These are phyloP conservation scores for Lasiosphaeria hispida DNA, from an alignment of 495 filamentous ascomycete species.

Conservation along the genomic window DNA sequence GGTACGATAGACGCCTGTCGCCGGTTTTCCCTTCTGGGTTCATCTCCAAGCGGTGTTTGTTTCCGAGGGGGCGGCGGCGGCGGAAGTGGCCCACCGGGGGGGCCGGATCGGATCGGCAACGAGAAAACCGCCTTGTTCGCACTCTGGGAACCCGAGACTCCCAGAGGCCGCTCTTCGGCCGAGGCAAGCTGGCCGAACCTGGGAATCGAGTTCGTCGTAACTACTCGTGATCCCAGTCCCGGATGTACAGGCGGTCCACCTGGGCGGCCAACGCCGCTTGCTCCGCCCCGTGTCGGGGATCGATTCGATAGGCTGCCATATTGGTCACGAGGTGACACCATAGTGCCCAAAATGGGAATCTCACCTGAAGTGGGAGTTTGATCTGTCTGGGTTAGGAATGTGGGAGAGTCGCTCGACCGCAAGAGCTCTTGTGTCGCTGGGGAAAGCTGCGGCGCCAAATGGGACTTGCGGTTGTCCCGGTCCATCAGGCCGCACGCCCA, in stretches of 20 bases:
- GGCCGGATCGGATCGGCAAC: slow-evolving; percentile 48
- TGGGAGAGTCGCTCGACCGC: slow-evolving; percentile 52
- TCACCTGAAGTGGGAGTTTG: slow-evolving; percentile 64
- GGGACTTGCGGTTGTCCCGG: slow-evolving; percentile 85
- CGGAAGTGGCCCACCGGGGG: slow-evolving; percentile 41
- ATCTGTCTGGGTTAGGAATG: slow-evolving; percentile 31
- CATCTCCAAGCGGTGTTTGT: slow-evolving; percentile 26
- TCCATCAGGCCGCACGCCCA: slow-evolving; percentile 93
- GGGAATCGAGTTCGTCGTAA: slow-evolving; percentile 45
- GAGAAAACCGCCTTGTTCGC: slow-evolving; percentile 40
- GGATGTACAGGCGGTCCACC: slow-evolving; percentile 48
- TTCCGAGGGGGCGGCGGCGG: slow-evolving; percentile 44
- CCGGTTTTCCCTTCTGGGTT: slow-evolving; percentile 19
- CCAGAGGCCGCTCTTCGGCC: slow-evolving; percentile 25
- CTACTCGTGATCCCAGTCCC: slow-evolving; percentile 48
- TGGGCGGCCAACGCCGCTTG: slow-evolving; percentile 41
- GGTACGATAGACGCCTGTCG: slow-evolving; percentile 42
- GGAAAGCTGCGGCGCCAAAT: slow-evolving; percentile 68
- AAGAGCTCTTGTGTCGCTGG: slow-evolving; percentile 57
- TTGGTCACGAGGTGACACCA: slow-evolving; percentile 39
- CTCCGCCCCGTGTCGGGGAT: slow-evolving; percentile 43
- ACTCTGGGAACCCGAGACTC: slow-evolving; percentile 8
- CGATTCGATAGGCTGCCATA: slow-evolving; percentile 38
- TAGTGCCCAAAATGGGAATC: slow-evolving; percentile 59
- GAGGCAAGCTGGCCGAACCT: slow-evolving; percentile 29